Base-by-base conservation (phyloP, 1,284 basidiomycete genomes). In the Pseudozyma thailandica region DNA sequence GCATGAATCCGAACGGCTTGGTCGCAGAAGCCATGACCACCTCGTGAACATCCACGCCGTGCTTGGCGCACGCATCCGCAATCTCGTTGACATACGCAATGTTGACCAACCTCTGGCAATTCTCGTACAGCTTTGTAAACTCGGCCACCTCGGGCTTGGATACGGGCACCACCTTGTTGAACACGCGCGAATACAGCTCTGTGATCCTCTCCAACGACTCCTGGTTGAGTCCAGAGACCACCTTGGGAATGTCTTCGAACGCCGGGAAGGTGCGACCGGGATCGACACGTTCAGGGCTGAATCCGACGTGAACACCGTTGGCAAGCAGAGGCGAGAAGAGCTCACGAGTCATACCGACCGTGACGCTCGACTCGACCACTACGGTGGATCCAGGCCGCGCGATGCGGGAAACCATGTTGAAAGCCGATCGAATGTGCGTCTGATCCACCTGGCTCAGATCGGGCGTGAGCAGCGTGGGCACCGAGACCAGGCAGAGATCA, bases 21-120 rank as follows among this genome's bases (percentile, higher is more conserved):
- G 65, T 69, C 4, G 50, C 47, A 8, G 48, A 51, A 23, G 65
- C 65, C n/a, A 28, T 49, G 42, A 50, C 50, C 6, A 62, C 65
- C 39, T 62, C 65, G 46, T 69, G 65, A 1, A 69, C 51, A 9
- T 69, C 65, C 1, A 69, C 54, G 1, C 59, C 59, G 45, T 57
- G 65, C 26, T 51, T 38, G 8, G 44, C 50, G 37, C 65, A 69
- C 1, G 65, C 65, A 39, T 69, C 65, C 16, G 65, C 53, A 12
- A 69, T 69, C 47, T 69, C 65, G 59, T 69, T 69, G 50, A 69
- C 54, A 21, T 69, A 69, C n/a, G 65, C 59, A 31, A 69, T 69
- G 59, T 62, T 61, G 50, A 69, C 23, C 6, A 69, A 35, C 6
- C 65, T 33, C 39, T 62, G 59, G 27, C 65, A 69, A 53, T 62